phyloP scores from a whole-genome alignment of 768 basidiomycete genomes.

The Pholiota conissans region DNA sequence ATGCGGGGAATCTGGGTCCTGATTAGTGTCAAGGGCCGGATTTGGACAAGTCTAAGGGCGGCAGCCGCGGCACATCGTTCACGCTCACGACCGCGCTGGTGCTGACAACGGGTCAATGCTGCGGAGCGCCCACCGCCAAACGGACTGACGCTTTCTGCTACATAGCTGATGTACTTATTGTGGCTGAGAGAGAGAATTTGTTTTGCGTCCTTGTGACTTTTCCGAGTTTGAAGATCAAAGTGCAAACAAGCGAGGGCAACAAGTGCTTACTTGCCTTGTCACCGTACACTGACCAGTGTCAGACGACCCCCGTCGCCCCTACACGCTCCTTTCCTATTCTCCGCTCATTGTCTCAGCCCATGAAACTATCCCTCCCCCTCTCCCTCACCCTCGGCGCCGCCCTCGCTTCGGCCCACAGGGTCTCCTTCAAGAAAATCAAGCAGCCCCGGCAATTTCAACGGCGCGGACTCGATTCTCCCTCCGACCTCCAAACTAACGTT shows the following conservation, averaged over 20 bases:
- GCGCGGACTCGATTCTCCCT: conserved; percentile 32
- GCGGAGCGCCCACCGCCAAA: conserved; percentile 1
- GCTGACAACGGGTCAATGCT: conserved; percentile 1
- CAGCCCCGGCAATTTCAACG: conserved; percentile 31
- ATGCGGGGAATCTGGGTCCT: conserved; percentile 1
- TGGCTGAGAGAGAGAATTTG: neutral
- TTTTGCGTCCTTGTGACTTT: neutral
- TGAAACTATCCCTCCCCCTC: conserved; percentile 42
- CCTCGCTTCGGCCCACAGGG: conserved; percentile 41
- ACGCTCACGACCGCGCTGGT: neutral
- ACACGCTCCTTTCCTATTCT: conserved; percentile 26
- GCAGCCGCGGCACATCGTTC: neutral
- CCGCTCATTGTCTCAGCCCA: conserved; percentile 24
- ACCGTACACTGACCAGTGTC: conserved; percentile 1
- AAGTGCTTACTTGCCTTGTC: neutral
- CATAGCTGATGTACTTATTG: neutral
- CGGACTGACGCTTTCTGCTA: conserved; percentile 1
- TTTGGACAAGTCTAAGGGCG: neutral
- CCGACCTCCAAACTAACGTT: conserved; percentile 35
- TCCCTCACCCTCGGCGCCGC: conserved; percentile 37
- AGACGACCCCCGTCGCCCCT: conserved; percentile 15
- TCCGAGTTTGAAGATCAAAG: conserved; percentile 2
- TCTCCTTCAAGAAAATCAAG: conserved; percentile 49
- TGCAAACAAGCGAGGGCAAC: conserved; percentile 17
- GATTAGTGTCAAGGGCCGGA: neutral